These are phyloP conservation scores for Chaetomiaceae sp. DNA, from an alignment of 2,329 filamentous ascomycete species.

Conservation along the genomic window DNA sequence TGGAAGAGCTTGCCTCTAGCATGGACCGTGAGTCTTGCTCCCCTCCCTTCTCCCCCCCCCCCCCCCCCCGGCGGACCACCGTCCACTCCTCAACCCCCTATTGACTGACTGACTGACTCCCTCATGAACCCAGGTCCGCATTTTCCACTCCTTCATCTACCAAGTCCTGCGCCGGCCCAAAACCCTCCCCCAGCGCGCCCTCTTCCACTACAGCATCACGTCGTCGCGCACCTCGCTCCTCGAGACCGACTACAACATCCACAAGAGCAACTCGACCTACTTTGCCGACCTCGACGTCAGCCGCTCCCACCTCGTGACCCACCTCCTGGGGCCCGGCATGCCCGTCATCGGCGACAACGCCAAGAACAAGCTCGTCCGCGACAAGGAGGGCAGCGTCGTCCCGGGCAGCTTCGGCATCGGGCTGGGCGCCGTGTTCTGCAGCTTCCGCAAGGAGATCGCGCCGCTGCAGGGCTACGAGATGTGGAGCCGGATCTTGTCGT, in stretches of 20 bases:
- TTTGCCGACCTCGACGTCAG: conserved; percentile 82
- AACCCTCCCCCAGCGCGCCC: conserved; percentile 28
- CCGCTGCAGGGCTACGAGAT: conserved; percentile 68
- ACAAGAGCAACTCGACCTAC: conserved; percentile 60
- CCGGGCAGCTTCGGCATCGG: conserved; percentile 57
- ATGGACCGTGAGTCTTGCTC: conserved; percentile 61
- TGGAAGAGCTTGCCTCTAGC: conserved; percentile 69
- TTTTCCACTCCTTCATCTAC: conserved; percentile 35
- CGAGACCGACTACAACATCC: conserved; percentile 39
- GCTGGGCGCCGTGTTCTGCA: conserved; percentile 69
- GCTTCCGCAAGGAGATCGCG: conserved; percentile 69
- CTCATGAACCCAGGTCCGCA: conserved; percentile 28
- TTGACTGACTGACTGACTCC: background rate
- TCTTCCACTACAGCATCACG: conserved; percentile 37
- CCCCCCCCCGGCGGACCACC: too few species aligned
- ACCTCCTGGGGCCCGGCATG: conserved; percentile 59
- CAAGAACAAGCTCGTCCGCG: conserved; percentile 46
- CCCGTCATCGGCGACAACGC: conserved; percentile 47
- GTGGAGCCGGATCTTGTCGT: conserved; percentile 64
- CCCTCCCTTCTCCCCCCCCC: background rate
- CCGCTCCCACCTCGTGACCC: conserved; percentile 73
- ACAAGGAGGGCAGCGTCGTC: conserved; percentile 47
- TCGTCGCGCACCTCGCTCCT: conserved; percentile 31
- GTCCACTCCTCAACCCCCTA: too few species aligned
- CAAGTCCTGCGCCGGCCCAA: conserved; percentile 28